These are phyloP conservation scores for Daedalea quercina DNA, from an alignment of 768 basidiomycete species.

Conservation along the genomic window DNA sequence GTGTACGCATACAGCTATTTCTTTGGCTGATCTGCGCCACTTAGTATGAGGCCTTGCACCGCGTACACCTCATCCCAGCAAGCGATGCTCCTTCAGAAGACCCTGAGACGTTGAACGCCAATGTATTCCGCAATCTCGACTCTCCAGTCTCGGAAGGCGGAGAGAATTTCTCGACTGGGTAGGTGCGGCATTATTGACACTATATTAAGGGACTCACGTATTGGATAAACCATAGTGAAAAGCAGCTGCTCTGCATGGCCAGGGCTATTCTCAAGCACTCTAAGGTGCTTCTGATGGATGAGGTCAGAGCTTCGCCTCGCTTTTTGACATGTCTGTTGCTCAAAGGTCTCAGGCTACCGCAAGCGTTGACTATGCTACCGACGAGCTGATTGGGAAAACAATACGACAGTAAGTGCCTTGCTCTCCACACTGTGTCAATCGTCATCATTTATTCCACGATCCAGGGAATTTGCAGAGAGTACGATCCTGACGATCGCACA, in stretches of 20 bases:
- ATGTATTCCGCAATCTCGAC: constrained; percentile 73
- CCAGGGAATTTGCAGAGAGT: constrained; percentile 70
- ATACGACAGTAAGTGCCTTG: constrained; percentile 58
- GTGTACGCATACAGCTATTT: too few relatives aligned
- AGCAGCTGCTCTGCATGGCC: constrained; percentile 86
- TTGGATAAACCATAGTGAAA: constrained; percentile 41
- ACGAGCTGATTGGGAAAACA: constrained; percentile 79
- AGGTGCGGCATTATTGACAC: constrained; percentile 16
- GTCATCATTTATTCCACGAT: neutral
- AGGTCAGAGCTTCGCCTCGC: constrained; percentile 35
- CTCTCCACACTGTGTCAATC: neutral
- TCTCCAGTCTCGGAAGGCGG: constrained; percentile 75
- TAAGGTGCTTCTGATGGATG: constrained; percentile 80
- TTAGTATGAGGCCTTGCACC: constrained; percentile 77
- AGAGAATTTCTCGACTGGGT: constrained; percentile 88
- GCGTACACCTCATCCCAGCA: constrained; percentile 70
- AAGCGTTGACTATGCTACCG: constrained; percentile 81
- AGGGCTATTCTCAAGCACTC: constrained; percentile 76
- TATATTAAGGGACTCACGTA: neutral
- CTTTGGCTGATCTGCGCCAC: neutral
- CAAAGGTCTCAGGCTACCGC: constrained; percentile 50
- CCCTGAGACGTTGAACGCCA: constrained; percentile 50
- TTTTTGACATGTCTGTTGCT: neutral
- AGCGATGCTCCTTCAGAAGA: constrained; percentile 42
- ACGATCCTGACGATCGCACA: constrained; percentile 84